A percentile compares a stretch with the other conserved stretches of the same genome.
phyloP scores from a whole-genome alignment of 73 alveolate species.

The Paramecium sexaurelia region DNA sequence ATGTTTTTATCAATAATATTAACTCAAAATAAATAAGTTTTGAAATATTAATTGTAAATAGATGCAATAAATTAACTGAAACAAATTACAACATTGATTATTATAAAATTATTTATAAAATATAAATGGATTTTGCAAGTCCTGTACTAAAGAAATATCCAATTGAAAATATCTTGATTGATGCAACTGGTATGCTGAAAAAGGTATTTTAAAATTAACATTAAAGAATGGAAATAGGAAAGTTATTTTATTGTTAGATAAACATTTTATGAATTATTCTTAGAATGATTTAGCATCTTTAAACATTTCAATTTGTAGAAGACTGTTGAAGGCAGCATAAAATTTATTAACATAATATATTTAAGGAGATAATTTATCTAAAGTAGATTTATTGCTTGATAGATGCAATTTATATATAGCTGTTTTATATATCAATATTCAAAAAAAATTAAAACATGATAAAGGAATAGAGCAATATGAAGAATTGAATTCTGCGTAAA shows the following conservation, averaged over 20 bases:
- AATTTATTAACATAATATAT: background rate
- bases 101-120: background rate
- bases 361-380: background rate
- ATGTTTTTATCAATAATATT: background rate
- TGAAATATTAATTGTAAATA: background rate
- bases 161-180: background rate
- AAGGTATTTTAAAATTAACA: background rate
- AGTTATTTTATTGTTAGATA: background rate
- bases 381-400: background rate
- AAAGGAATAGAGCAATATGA: background rate
- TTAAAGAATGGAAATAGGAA: background rate
- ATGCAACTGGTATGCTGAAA: background rate
- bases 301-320: background rate
- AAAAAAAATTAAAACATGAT: background rate
- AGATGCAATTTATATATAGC: slow-evolving; percentile 7
- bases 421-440: background rate
- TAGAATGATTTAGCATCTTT: background rate
- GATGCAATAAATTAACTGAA: background rate
- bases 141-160: background rate
- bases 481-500: background rate
- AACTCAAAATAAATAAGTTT: background rate
- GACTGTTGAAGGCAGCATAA: background rate
- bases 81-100: background rate
- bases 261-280: background rate
- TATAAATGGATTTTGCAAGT: background rate